Conservation (phyloP, 306 rosid species). For the Amphicarpaea edgeworthii region DNA sequence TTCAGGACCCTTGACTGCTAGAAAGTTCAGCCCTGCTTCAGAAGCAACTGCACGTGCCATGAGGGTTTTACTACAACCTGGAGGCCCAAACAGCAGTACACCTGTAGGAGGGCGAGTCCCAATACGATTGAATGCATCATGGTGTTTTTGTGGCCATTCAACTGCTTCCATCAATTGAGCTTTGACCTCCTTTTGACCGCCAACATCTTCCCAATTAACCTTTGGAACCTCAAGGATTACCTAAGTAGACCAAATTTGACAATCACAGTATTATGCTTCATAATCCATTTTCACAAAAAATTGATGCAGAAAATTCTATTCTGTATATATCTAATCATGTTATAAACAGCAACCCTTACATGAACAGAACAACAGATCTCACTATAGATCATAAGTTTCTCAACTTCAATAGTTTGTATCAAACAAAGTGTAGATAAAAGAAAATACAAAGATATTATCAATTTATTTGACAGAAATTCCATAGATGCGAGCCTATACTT, state of each 20-base stretch:
- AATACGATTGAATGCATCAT: constrained; percentile 79
- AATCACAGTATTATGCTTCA: constrained; percentile 20
- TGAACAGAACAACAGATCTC: constrained; percentile 20
- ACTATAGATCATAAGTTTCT: constrained; percentile 19
- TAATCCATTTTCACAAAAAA: constrained; percentile 6
- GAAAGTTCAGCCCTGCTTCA: constrained; percentile 85
- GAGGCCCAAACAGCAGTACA: constrained; percentile 89
- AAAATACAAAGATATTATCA: constrained; percentile 29
- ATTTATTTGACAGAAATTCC: constrained; percentile 1
- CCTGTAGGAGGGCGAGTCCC: constrained; percentile 91
- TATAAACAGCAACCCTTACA: constrained; percentile 23
- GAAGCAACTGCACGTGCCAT: constrained; percentile 98
- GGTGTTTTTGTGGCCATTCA: constrained; percentile 93
- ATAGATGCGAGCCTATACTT: constrained; percentile 9
- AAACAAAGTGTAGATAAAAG: constrained; percentile 31
- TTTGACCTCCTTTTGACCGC: constrained; percentile 92
- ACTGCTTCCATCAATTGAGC: constrained; percentile 88
- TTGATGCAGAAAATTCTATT: not conserved
- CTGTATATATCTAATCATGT: constrained; percentile 16
- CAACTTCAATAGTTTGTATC: constrained; percentile 18
- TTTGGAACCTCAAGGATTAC: constrained; percentile 93
- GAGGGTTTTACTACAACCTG: constrained; percentile 98
- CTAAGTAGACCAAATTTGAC: constrained; percentile 48
- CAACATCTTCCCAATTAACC: constrained; percentile 94
- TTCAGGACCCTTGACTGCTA: constrained; percentile 96